Evolutionary conservation across 441 rosid species (phyloP).

Genomic region (Populus trichocarpa): DNA sequence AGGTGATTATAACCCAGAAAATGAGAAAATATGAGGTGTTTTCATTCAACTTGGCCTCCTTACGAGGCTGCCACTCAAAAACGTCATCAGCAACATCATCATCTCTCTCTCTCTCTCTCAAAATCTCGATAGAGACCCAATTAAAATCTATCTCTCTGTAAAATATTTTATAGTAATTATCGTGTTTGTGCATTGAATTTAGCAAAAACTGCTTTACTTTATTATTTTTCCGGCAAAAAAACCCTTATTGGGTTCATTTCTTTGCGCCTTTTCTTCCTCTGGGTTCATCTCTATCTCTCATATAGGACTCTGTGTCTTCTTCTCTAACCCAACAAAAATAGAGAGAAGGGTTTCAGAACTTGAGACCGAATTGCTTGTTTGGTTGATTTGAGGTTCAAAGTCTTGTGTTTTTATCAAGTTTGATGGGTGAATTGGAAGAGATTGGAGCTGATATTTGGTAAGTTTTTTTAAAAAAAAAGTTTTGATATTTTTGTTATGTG

Average conservation of each 20-base stretch:
- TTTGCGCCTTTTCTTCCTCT: not conserved
- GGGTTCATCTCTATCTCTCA: not conserved
- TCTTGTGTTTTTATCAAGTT: not conserved
- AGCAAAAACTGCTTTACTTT: not conserved
- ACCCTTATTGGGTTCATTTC: not conserved
- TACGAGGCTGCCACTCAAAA: not conserved
- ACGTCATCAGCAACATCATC: not conserved
- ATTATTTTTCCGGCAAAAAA: not conserved
- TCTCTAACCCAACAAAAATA: not conserved
- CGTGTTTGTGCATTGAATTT: constrained; percentile 6
- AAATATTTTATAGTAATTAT: not conserved
- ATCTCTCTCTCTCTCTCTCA: not conserved
- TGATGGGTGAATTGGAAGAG: constrained; percentile 50
- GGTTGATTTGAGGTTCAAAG: not conserved
- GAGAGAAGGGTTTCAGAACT: not conserved
- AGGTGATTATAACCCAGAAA: constrained; percentile 8
- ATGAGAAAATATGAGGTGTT: not conserved
- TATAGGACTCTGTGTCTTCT: not conserved
- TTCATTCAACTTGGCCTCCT: not conserved
- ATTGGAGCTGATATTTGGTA: constrained; percentile 54
- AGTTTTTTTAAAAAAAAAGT: not conserved
- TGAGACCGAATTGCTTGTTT: constrained; percentile 11
- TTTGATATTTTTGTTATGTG: not conserved
- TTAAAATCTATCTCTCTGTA: not conserved
- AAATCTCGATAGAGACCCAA: not conserved